Base-by-base conservation (phyloP, 208 protist genomes). In the Vickermania ingenoplastis region DNA sequence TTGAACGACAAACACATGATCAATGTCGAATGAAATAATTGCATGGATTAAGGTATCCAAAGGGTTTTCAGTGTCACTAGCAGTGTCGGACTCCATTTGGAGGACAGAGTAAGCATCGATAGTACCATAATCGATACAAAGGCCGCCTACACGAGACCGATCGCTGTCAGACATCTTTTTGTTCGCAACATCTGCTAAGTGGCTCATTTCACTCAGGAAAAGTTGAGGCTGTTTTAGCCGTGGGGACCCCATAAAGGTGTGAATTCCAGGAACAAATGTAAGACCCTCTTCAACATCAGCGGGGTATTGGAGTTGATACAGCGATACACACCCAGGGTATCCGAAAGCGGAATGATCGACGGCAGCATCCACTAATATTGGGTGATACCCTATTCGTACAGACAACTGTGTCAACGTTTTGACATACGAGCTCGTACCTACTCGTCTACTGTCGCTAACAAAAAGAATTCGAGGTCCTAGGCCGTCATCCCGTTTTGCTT, bases 61-160 rank as follows among this genome's bases (percentile, higher is more conserved):
- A 0, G 81, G 81, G 58, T 84, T 75, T 41, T 29, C 48, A 49
- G 56, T 22, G 59, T 41, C 69, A 53, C 56, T 59, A 26, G 73
- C 65, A 59, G 77, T 69, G 25, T 60, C 72, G 17, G 49, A 49
- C 63, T 74, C 69, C 13, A 63, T 63, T 11, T 53, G 63, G 45
- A 69, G 63, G 14, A 75, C 64, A 5, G 56, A 21, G 4, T 49
- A 28, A 7, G 67, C 61, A 50, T 61, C 57, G 3, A 89, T 58
- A 25, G 66, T 65, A n/a, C 79, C 79, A 53, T 78, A 90, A 59
- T 90, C 80, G 1, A 90, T 41, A 73, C 86, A 90, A 21, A 90
- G 28, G 4, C 83, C 83, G 21, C 83, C 83, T 3, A 84, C 77
- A 22, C 79, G 77, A 61, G 74, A 85, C 4, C 77, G 70, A 52